Percentiles rank a stretch among this genome's conserved stretches.
Evolutionary conservation across 495 filamentous ascomycete genomes (phyloP).

Genomic region (Aspergillus olivimuriae): DNA sequence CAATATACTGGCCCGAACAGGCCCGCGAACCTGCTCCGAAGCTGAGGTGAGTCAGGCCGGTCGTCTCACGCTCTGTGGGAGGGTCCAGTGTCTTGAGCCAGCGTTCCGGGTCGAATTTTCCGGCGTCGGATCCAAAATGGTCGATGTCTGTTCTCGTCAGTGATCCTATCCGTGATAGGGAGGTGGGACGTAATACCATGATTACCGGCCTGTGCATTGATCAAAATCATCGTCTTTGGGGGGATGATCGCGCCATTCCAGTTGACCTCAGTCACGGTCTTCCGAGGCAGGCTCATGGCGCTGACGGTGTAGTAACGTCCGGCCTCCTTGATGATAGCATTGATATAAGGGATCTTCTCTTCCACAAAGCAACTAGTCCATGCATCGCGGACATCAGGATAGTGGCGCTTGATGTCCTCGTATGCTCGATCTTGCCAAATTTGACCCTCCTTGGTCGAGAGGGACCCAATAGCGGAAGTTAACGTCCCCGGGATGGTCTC

Average conservation of each 20-base stretch:
- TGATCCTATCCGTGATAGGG: too few relatives aligned
- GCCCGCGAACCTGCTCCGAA: slow-evolving; percentile 50
- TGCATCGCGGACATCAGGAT: slow-evolving; percentile 41
- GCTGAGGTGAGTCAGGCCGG: slow-evolving; percentile 39
- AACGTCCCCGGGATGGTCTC: slow-evolving; percentile 47
- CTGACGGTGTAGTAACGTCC: slow-evolving; percentile 50
- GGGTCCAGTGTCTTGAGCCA: slow-evolving; percentile 39
- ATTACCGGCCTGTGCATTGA: slow-evolving; percentile 53
- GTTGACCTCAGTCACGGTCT: slow-evolving; percentile 44
- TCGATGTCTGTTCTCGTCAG: slow-evolving; percentile 47
- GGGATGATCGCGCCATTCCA: slow-evolving; percentile 53
- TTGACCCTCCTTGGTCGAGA: slow-evolving; percentile 43
- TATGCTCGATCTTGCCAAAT: slow-evolving; percentile 45
- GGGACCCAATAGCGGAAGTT: slow-evolving; percentile 40
- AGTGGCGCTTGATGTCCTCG: slow-evolving; percentile 45
- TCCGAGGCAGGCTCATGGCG: slow-evolving; percentile 47
- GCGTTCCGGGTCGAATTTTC: slow-evolving; percentile 46
- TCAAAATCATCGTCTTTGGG: slow-evolving; percentile 47
- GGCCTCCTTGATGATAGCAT: slow-evolving; percentile 48
- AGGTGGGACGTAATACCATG: slow-evolving; percentile 36
- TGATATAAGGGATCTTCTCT: slow-evolving; percentile 44
- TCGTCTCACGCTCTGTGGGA: slow-evolving; percentile 27
- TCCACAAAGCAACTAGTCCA: slow-evolving; percentile 41
- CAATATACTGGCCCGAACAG: slow-evolving; percentile 48
- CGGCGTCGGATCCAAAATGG: slow-evolving; percentile 44